A percentile compares a stretch with the other conserved stretches of the same genome.
Conservation (phyloP, 2,329 filamentous ascomycete species). For the Grosmannia huntii region DNA sequence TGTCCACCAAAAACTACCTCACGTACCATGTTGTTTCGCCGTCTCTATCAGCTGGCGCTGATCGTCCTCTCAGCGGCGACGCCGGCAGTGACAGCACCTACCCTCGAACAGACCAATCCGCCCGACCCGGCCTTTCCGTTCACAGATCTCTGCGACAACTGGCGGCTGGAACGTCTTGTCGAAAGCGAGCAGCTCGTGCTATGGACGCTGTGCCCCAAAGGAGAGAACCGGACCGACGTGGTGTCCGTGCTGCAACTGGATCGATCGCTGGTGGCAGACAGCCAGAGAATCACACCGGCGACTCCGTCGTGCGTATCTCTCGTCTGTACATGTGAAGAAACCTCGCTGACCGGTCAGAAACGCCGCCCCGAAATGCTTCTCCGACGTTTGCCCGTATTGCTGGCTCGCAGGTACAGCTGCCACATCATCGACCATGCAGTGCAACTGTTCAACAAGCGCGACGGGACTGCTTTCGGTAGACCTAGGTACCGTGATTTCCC, state of each 20-base stretch:
- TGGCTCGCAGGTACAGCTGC: background rate
- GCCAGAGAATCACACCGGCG: slow-evolving; percentile 1
- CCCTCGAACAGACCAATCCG: too few species aligned
- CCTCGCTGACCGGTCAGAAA: background rate
- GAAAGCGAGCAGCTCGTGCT: background rate
- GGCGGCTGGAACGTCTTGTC: too few species aligned
- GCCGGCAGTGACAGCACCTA: too few species aligned
- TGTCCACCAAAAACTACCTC: too few species aligned
- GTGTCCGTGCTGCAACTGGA: slow-evolving; percentile 1
- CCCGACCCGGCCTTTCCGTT: too few species aligned
- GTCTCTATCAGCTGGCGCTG: too few species aligned
- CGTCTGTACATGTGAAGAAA: background rate
- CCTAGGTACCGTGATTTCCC: background rate
- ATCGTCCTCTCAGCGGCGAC: too few species aligned
- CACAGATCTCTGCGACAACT: too few species aligned
- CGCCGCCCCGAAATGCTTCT: slow-evolving; percentile 3
- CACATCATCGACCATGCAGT: slow-evolving; percentile 2
- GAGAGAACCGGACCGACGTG: background rate
- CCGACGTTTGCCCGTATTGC: slow-evolving; percentile 4
- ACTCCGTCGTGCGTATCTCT: slow-evolving; percentile 2
- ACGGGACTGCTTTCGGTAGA: slow-evolving; percentile 1
- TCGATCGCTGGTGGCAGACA: slow-evolving; percentile 2
- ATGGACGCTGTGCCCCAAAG: background rate
- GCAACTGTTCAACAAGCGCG: slow-evolving; percentile 4
- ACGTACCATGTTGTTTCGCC: too few species aligned